Evolutionary conservation across 441 rosid genomes (phyloP).

Genomic region (Pelargonium myrrhifolium): DNA sequence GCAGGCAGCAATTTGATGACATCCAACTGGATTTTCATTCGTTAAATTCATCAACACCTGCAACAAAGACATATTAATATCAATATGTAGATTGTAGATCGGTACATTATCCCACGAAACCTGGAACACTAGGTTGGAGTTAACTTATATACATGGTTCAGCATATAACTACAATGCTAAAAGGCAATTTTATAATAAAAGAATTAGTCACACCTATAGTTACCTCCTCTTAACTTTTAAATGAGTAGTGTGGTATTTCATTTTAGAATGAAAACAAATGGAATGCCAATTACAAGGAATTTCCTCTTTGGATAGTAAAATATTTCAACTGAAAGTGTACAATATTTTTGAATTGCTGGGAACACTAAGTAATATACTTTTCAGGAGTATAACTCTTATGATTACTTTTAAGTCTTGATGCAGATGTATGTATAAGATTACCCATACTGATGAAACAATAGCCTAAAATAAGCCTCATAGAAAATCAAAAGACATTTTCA

Average conservation of each 20-base stretch:
- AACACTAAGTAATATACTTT: background rate
- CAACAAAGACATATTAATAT: slow-evolving; percentile 18
- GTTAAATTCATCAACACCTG: slow-evolving; percentile 98
- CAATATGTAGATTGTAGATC: background rate
- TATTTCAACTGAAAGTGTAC: background rate
- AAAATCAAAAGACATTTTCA: slow-evolving; percentile 6
- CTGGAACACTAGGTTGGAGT: background rate
- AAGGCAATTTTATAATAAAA: too few relatives aligned
- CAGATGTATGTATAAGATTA: background rate
- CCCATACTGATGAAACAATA: slow-evolving; percentile 3
- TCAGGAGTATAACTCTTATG: background rate
- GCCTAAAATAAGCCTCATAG: background rate
- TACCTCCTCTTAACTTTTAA: background rate
- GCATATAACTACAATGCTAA: too few relatives aligned
- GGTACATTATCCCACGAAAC: background rate
- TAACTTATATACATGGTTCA: background rate
- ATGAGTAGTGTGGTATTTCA: background rate
- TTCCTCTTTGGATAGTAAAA: background rate
- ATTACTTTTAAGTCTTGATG: background rate
- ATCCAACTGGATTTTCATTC: slow-evolving; percentile 73
- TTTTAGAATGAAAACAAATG: background rate
- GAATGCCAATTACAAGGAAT: background rate
- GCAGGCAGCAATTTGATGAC: slow-evolving; percentile 75
- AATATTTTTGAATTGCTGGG: background rate
- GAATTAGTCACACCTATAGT: too few relatives aligned